phyloP scores from a whole-genome alignment of 306 rosid species.

The Cucurbita argyrosperma region DNA sequence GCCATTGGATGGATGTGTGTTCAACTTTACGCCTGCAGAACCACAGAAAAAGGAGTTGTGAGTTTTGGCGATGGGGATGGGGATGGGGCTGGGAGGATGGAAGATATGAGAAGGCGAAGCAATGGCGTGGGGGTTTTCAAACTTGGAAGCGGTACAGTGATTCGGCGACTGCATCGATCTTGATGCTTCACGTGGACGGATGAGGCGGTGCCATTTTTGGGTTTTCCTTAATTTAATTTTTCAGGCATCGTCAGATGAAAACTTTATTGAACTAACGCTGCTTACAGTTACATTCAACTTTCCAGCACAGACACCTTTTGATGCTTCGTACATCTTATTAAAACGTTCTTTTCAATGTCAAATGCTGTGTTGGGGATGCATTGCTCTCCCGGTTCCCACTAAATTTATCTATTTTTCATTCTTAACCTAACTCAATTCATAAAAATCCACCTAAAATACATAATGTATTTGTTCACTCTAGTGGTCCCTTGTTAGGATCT shows the following conservation, averaged over 20 bases:
- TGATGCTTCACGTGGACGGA: conserved; percentile 2
- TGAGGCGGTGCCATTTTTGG: background rate
- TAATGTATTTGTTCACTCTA: too few relatives aligned
- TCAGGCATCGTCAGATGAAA: background rate
- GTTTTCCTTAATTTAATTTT: background rate
- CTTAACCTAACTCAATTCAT: too few relatives aligned
- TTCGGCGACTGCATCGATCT: background rate
- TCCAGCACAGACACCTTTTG: too few relatives aligned
- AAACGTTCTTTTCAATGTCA: too few relatives aligned
- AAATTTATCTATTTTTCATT: too few relatives aligned
- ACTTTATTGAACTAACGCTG: background rate
- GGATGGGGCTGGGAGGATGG: background rate
- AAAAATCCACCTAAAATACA: too few relatives aligned
- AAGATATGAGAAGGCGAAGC: background rate
- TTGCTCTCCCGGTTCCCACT: too few relatives aligned
- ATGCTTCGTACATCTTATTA: too few relatives aligned
- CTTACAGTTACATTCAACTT: too few relatives aligned
- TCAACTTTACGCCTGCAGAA: too few relatives aligned
- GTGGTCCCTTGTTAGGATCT: too few relatives aligned
- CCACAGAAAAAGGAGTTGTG: background rate
- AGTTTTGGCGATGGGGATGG: background rate
- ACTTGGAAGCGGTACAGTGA: background rate
- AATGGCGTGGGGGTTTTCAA: background rate
- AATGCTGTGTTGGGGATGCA: too few relatives aligned
- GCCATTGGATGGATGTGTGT: conserved; percentile 18